A percentile compares a stretch with the other conserved stretches of the same genome.
Conservation (phyloP, 2,329 filamentous ascomycete genomes). For the Aschersonia sp. region DNA sequence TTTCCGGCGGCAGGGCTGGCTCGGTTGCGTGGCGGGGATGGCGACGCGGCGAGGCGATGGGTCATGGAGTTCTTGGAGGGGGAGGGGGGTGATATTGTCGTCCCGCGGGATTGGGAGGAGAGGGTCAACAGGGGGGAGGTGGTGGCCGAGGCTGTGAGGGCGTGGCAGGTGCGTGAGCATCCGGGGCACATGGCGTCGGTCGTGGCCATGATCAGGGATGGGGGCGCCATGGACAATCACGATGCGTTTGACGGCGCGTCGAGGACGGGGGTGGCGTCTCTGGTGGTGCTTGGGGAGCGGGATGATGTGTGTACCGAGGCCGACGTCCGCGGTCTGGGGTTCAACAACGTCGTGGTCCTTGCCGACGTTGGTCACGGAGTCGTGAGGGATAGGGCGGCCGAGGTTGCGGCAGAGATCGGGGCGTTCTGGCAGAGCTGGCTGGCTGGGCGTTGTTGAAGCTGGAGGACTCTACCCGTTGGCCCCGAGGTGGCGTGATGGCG, state of each 20-base stretch:
- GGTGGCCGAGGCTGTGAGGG: constrained; percentile 29
- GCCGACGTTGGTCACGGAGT: constrained; percentile 10
- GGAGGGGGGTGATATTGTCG: constrained; percentile 16
- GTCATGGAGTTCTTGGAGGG: constrained; percentile 27
- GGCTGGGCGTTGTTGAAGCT: background rate
- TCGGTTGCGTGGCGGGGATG: constrained; percentile 6
- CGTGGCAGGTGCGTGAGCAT: constrained; percentile 32
- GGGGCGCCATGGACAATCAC: constrained; percentile 21
- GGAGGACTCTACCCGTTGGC: too few relatives aligned
- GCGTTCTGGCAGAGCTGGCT: background rate
- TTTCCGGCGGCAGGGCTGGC: constrained; percentile 13
- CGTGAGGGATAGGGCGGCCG: constrained; percentile 8
- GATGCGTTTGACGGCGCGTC: constrained; percentile 9
- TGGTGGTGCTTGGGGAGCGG: constrained; percentile 11
- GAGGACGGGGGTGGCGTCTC: constrained; percentile 2
- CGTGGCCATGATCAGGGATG: constrained; percentile 30
- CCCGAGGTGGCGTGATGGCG: too few relatives aligned
- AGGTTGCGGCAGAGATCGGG: constrained; percentile 7
- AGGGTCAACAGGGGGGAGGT: constrained; percentile 24
- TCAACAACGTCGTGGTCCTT: constrained; percentile 10
- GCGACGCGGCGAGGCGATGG: constrained; percentile 11
- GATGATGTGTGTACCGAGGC: constrained; percentile 9
- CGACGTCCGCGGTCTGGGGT: constrained; percentile 6
- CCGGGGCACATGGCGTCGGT: constrained; percentile 29
- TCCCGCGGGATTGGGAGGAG: constrained; percentile 29